These are phyloP conservation scores for Gracilaria caudata DNA, from an alignment of 23 red algal species.

Conservation along the genomic window DNA sequence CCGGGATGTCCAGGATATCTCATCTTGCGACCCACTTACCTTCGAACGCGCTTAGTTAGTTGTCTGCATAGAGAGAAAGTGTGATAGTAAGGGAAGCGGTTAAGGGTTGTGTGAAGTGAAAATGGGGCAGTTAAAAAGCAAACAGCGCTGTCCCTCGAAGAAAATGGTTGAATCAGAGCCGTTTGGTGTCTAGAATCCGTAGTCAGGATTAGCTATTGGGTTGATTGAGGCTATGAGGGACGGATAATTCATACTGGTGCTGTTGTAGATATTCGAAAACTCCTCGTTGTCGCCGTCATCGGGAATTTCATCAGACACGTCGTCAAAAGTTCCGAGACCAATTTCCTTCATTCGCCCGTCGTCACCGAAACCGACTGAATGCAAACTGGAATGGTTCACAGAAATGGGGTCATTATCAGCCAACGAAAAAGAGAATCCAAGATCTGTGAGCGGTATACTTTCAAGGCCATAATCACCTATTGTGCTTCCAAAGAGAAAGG, in stretches of 20 bases:
- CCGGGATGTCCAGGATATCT: constrained; percentile 5
- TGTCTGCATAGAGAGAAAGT: background rate
- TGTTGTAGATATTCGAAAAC: constrained; percentile 41
- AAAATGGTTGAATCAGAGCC: constrained; percentile 17
- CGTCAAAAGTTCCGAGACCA: background rate
- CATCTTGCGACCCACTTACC: constrained; percentile 17
- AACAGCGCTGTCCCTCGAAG: background rate
- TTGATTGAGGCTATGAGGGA: constrained; percentile 60
- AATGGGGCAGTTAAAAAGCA: background rate
- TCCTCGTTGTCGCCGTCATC: constrained; percentile 9
- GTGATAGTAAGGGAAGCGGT: background rate
- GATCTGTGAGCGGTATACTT: constrained; percentile 16
- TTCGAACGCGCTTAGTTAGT: background rate
- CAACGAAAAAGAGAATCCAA: constrained; percentile 27
- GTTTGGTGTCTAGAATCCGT: constrained; percentile 29
- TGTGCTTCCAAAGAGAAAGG: constrained; percentile 42
- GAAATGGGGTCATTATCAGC: constrained; percentile 10
- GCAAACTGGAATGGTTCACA: constrained; percentile 10
- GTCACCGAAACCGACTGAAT: constrained; percentile 11
- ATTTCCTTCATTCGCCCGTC: constrained; percentile 20
- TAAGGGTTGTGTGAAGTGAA: background rate
- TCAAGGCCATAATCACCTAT: constrained; percentile 44
- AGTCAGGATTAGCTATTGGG: constrained; percentile 53
- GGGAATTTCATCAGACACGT: constrained; percentile 4
- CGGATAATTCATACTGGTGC: constrained; percentile 30